These are phyloP conservation scores for Meyerozyma elateridarum DNA, from an alignment of 1,139 yeast genomes.

Conservation along the genomic window DNA sequence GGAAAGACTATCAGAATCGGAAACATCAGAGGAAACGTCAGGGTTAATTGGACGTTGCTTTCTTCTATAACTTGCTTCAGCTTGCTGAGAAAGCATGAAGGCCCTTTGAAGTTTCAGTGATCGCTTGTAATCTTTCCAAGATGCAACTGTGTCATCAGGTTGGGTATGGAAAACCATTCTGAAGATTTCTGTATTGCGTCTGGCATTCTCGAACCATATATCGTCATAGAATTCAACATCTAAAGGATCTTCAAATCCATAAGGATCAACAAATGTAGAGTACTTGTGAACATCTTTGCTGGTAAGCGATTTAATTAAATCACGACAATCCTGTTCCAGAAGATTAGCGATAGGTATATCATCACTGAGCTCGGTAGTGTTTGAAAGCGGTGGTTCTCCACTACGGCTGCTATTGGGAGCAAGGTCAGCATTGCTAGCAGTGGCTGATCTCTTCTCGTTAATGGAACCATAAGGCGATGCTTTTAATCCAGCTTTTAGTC, in stretches of 20 bases:
- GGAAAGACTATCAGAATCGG: slow-evolving; percentile 8
- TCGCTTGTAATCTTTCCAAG: slow-evolving; percentile 87
- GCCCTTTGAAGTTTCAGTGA: slow-evolving; percentile 55
- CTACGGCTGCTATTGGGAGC: slow-evolving; percentile 3
- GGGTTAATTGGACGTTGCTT: slow-evolving; percentile 13
- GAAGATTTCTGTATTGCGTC: slow-evolving; percentile 76
- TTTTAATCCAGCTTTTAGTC: slow-evolving; percentile 34
- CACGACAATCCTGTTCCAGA: slow-evolving; percentile 42
- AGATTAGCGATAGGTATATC: slow-evolving; percentile 45
- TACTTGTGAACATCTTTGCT: slow-evolving; percentile 26
- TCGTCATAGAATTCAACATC: slow-evolving; percentile 76
- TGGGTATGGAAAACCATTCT: slow-evolving; percentile 88
- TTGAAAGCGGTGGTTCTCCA: slow-evolving; percentile 7
- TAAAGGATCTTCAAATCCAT: slow-evolving; percentile 81
- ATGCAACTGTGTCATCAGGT: slow-evolving; percentile 83
- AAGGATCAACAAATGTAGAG: slow-evolving; percentile 72
- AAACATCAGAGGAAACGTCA: slow-evolving; percentile 12
- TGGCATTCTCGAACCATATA: slow-evolving; percentile 82
- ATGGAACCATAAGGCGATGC: neutral
- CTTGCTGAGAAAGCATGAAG: slow-evolving; percentile 47
- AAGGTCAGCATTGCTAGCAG: slow-evolving; percentile 1
- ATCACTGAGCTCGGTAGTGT: slow-evolving; percentile 14
- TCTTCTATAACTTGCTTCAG: slow-evolving; percentile 29
- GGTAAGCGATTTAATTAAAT: slow-evolving; percentile 33
- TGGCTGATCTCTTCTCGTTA: slow-evolving; percentile 3